Conservation (phyloP, 1,284 basidiomycete species). For the Ustilago trichophora region DNA sequence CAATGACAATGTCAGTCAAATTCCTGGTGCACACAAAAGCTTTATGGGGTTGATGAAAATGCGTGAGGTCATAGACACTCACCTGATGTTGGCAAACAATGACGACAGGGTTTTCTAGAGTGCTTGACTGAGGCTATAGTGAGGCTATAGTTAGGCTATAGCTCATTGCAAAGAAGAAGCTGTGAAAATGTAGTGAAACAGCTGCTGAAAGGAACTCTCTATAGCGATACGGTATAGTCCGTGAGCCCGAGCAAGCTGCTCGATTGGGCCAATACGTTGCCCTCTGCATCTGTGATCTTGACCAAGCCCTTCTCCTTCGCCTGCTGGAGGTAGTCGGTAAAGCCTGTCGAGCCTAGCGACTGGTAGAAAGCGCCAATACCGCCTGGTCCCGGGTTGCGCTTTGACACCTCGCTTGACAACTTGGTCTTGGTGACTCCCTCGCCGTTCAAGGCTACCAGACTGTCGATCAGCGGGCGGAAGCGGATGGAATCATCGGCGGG, state of each 20-base stretch:
- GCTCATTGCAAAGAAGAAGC: too few species aligned
- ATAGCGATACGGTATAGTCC: slow-evolving; percentile 28
- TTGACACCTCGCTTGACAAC: slow-evolving; percentile 25
- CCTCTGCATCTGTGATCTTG: slow-evolving; percentile 16
- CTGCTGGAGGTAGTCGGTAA: slow-evolving; percentile 39
- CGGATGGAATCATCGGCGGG: slow-evolving; percentile 23
- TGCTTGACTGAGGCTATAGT: too few species aligned
- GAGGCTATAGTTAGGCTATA: too few species aligned
- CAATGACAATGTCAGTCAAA: too few species aligned
- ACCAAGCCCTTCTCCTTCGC: slow-evolving; percentile 33
- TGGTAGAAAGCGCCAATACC: slow-evolving; percentile 43
- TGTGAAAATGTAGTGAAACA: too few species aligned
- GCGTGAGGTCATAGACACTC: too few species aligned
- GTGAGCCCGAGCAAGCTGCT: slow-evolving; percentile 18
- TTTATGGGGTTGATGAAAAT: too few species aligned
- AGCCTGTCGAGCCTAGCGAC: slow-evolving; percentile 37
- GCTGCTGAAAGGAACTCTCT: too few species aligned
- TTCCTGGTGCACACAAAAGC: too few species aligned
- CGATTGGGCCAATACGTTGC: neutral
- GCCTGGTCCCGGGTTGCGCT: slow-evolving; percentile 20
- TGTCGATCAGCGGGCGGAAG: slow-evolving; percentile 41
- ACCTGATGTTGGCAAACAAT: too few species aligned
- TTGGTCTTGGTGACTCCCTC: slow-evolving; percentile 19
- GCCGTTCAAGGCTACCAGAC: slow-evolving; percentile 6
- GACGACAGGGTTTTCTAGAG: too few species aligned